A percentile compares a stretch with the other conserved stretches of the same genome.
Evolutionary conservation across 768 basidiomycete species (phyloP).

Genomic region (Phaffia tasmanica): DNA sequence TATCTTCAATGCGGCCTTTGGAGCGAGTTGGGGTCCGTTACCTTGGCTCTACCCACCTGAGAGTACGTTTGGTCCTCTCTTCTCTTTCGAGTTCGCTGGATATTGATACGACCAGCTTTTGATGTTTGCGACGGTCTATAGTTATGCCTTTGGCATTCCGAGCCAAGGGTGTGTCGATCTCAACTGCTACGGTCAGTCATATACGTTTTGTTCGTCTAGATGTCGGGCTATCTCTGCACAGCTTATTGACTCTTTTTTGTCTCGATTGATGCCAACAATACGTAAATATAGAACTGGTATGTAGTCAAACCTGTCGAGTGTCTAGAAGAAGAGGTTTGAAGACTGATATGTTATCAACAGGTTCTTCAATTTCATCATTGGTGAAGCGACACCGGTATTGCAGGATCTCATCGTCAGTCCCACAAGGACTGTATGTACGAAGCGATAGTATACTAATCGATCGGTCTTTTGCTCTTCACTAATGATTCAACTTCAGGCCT

Average conservation of each 20-base stretch:
- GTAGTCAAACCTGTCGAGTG: background rate
- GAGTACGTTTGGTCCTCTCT: conserved; percentile 47
- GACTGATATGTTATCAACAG: conserved; percentile 28
- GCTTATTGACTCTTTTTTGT: conserved; percentile 47
- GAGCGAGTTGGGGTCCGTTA: conserved; percentile 71
- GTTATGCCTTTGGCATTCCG: conserved; percentile 80
- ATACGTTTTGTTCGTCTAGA: conserved; percentile 19
- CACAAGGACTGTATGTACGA: background rate
- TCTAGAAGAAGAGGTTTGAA: conserved; percentile 1
- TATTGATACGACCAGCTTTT: background rate
- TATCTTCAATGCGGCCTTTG: conserved; percentile 86
- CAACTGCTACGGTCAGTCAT: conserved; percentile 57
- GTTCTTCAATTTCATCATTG: conserved; percentile 83
- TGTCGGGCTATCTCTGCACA: conserved; percentile 14
- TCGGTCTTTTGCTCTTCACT: background rate
- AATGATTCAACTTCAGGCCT: conserved; percentile 36
- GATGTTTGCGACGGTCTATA: conserved; percentile 19
- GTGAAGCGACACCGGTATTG: conserved; percentile 71
- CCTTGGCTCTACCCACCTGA: conserved; percentile 46
- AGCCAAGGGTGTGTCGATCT: conserved; percentile 90
- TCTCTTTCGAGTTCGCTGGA: conserved; percentile 36
- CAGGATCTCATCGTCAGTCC: conserved; percentile 62
- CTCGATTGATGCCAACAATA: no score
- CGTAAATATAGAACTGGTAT: conserved; percentile 9
- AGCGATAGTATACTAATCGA: no score